Evolutionary conservation across 129 eudicot species (phyloP), one percentile per base, ranked within the genome.

Genomic region (Saussurea involucrata): DNA sequence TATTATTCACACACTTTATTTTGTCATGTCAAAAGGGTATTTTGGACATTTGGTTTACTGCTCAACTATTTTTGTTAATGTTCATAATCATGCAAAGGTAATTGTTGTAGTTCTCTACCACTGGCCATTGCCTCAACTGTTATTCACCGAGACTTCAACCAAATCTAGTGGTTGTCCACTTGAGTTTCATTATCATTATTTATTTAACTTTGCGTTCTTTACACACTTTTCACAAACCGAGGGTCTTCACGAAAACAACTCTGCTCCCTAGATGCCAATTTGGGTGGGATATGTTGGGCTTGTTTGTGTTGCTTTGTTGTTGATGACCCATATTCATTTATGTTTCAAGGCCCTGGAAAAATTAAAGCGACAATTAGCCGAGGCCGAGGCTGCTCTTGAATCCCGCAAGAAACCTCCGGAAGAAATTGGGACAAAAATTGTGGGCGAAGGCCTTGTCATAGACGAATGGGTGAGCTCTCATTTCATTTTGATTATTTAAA

Each of bases 401-500:
- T 69, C 89, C 80, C 92, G 92, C 36, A 85, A 85, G 75, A 87
- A 87, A 73, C 82, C 92, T 37, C 89, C 83, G 3, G 89, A 79
- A 28, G 85, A 85, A 49, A 79, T 82, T 13, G 92, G 85, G 27
- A 87, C 87, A 7, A 83, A 73, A 34, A 74, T 85, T 66, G 85
- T 82, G 12, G 92, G 92, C 17, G 92, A 87, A 85, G 92, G 92
- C 27, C 87, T 87, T 24, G 89, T 87, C 55, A 87, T 87, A 70
- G 92, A 87, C 63, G 92, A 87, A 87, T 87, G 92, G 92, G 92
- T 87, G 40, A 81, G 89, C 13, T 36, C 61, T 64, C 32, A 15
- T 75, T 17, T 11, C 11, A 21, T n/a, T n/a, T n/a, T n/a, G n/a
- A n/a, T n/a, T n/a, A 46, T 36, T 22, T 32, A 73, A 22, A 18